Base-by-base conservation (phyloP, 192 early-diverging fungal species). In the Geranomyces variabilis region DNA sequence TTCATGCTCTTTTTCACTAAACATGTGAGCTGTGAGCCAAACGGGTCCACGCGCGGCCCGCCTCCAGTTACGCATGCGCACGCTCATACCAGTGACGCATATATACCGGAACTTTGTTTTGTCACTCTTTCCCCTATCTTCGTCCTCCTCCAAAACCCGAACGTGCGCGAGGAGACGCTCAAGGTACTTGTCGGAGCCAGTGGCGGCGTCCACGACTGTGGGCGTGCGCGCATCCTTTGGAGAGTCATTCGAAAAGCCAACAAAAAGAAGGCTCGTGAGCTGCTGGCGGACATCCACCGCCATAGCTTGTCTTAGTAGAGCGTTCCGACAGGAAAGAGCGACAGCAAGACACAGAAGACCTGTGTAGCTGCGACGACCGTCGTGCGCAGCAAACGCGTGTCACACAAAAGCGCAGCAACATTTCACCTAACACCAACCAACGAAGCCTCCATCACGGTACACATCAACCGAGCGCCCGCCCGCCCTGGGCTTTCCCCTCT, bases 1-100 rank as follows among this genome's bases (percentile, higher is more conserved):
- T 80, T 80, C 31, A 74, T 56, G 51, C 81, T 71, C 65, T 71
- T 71, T 44, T 69, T 67, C 19, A 75, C 73, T 75, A 26, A n/a
- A n/a, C n/a, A n/a, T 47, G 19, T 19, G 46, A 47, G 12, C 10
- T 47, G 10, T 10, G 46, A 47, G 10, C 61, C 7, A 63, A 26
- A 12, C 10, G 12, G 36, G 61, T 13, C 28, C n/a, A 12, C 12
- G 14, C 22, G 6, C 33, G 61, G n/a, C n/a, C n/a, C n/a, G n/a
- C n/a, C n/a, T n/a, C n/a, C n/a, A n/a, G n/a, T 8, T 9, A 17
- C n/a, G n/a, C n/a, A n/a, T n/a, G n/a, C n/a, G n/a, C n/a, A n/a
- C n/a, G n/a, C n/a, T 5, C 58, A 30, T 63, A 76, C 75, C 75
- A n/a, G 75, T 76, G 15, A 76, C 19, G 60, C 75, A 76, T 34